Conservation (phyloP, 768 basidiomycete species). For the Boletus rubroflammeus region DNA sequence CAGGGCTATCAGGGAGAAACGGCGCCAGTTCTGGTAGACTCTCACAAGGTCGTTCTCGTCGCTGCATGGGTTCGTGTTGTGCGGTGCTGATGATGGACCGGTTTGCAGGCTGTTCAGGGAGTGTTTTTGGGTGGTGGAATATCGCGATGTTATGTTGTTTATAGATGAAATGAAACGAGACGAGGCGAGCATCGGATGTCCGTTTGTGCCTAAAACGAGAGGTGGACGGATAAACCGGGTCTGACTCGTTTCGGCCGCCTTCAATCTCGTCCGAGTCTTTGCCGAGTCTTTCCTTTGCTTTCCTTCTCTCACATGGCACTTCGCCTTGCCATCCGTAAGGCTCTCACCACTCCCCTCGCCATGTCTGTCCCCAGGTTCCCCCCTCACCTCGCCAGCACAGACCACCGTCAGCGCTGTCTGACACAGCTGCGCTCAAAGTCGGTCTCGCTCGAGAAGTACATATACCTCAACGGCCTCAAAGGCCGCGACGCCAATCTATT, state of each 20-base stretch:
- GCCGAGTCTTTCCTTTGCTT: not conserved
- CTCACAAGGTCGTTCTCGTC: slow-evolving; percentile 8
- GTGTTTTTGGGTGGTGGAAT: not conserved
- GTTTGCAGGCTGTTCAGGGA: not conserved
- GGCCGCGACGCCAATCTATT: slow-evolving; percentile 61
- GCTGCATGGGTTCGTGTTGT: not conserved
- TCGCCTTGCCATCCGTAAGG: not conserved
- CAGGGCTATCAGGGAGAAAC: slow-evolving; percentile 61
- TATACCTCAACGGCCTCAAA: slow-evolving; percentile 64
- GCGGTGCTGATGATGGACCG: not conserved
- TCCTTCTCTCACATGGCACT: slow-evolving; percentile 4
- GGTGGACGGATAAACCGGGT: not conserved
- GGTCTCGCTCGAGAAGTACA: slow-evolving; percentile 61
- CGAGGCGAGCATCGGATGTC: not conserved
- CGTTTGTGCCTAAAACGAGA: not conserved
- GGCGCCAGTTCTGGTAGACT: slow-evolving; percentile 69
- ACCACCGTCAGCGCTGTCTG: slow-evolving; percentile 56
- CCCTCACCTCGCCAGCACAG: slow-evolving; percentile 45
- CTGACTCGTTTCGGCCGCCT: not conserved
- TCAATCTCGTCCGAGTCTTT: not conserved
- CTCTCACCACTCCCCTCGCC: not conserved
- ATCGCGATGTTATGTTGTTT: not conserved
- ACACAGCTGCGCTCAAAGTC: slow-evolving; percentile 55
- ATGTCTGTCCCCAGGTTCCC: slow-evolving; percentile 38
- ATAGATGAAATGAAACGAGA: not conserved